phyloP scores from a whole-genome alignment of 176 grass and related monocot species.

The Bolboschoenus planiculmis region DNA sequence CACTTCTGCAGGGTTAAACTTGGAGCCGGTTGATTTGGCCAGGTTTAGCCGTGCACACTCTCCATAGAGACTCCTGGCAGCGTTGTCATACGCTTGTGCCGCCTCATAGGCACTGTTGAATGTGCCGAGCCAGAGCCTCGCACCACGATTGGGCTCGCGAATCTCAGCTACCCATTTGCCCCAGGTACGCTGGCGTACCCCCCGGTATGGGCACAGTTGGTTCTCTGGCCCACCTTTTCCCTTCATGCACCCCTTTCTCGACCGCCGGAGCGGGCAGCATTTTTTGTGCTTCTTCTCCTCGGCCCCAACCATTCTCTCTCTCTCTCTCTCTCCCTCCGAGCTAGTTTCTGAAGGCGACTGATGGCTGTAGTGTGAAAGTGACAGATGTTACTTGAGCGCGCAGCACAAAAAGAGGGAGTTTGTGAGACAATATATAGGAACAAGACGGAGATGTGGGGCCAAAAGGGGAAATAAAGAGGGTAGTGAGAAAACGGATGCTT shows the following conservation, averaged over 20 bases:
- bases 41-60: slow-evolving; percentile 68
- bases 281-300: slow-evolving; percentile 20
- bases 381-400: neutral
- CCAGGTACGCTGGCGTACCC: slow-evolving; percentile 79
- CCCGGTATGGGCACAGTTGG: slow-evolving; percentile 74
- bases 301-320: neutral
- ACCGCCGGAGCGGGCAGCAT: slow-evolving; percentile 71
- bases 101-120: slow-evolving; percentile 55
- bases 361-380: neutral
- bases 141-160: slow-evolving; percentile 86
- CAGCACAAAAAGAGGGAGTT: neutral
- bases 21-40: neutral
- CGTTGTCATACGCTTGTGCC: slow-evolving; percentile 47
- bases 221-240: slow-evolving; percentile 89
- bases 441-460: neutral
- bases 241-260: slow-evolving; percentile 93
- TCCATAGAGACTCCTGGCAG: slow-evolving; percentile 51
- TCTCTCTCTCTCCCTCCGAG: neutral
- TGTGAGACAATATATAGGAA: slow-evolving; percentile 12
- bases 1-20: neutral
- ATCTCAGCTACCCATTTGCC: slow-evolving; percentile 93
- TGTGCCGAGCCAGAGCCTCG: slow-evolving; percentile 73
- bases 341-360: neutral
- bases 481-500: neutral
- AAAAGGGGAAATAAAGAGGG: neutral